A percentile compares a stretch with the other conserved stretches of the same genome.
Conservation (phyloP, 2,329 filamentous ascomycete species). For the Shiraia bambusicola region DNA sequence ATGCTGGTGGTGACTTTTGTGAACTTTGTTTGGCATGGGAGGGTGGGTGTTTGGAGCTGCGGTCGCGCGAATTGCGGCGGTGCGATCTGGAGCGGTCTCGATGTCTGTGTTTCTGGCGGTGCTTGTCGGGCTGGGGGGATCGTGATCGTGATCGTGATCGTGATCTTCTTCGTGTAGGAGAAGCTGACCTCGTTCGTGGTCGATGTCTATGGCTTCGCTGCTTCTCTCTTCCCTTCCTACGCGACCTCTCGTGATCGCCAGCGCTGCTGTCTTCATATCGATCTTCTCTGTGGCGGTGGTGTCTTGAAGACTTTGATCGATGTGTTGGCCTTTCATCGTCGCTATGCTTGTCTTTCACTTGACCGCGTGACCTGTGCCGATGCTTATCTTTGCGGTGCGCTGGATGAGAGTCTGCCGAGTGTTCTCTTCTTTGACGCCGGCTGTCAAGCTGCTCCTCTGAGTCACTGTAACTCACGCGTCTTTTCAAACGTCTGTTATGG, state of each 20-base stretch:
- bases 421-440: slow-evolving; percentile 11
- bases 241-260: slow-evolving; percentile 10
- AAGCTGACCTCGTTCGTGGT: slow-evolving; percentile 20
- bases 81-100: slow-evolving; percentile 19
- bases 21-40: neutral
- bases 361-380: slow-evolving; percentile 15
- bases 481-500: slow-evolving; percentile 15
- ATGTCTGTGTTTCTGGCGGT: slow-evolving; percentile 10
- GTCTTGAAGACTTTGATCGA: slow-evolving; percentile 21
- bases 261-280: slow-evolving; percentile 11
- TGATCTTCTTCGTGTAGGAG: slow-evolving; percentile 19
- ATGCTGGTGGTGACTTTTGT: slow-evolving; percentile 11
- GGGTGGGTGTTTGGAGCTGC: neutral
- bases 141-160: slow-evolving; percentile 21
- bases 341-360: slow-evolving; percentile 14
- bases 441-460: slow-evolving; percentile 15
- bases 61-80: neutral
- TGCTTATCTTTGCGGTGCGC: slow-evolving; percentile 15
- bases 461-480: slow-evolving; percentile 17
- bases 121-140: slow-evolving; percentile 16
- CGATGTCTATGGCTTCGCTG: slow-evolving; percentile 15
- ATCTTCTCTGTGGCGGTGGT: slow-evolving; percentile 12
- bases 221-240: slow-evolving; percentile 8
- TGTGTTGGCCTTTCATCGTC: slow-evolving; percentile 12
- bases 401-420: slow-evolving; percentile 1